A percentile compares a stretch with the other conserved stretches of the same genome.
These are phyloP conservation scores for Diaporthe caulivora DNA, from an alignment of 2,329 filamentous ascomycete genomes.

Conservation along the genomic window DNA sequence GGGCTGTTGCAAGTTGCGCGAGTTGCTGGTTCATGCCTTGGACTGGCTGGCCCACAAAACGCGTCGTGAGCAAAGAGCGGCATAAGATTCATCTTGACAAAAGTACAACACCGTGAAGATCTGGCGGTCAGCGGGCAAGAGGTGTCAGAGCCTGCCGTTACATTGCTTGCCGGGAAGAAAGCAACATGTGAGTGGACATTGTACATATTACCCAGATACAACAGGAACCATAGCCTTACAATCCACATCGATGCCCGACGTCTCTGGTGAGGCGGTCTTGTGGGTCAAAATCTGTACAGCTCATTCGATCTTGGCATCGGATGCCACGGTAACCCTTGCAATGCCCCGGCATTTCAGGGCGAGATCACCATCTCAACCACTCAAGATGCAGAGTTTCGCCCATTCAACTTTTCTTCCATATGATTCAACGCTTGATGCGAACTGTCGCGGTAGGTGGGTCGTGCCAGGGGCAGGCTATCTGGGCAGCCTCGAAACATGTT, in stretches of 20 bases:
- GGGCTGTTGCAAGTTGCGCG: neutral
- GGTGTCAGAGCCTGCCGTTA: neutral
- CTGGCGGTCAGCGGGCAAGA: neutral
- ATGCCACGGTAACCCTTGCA: conserved; percentile 27
- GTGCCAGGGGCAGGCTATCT: neutral
- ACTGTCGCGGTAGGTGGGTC: neutral
- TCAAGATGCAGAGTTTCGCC: neutral
- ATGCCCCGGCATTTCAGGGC: neutral
- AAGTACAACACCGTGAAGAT: conserved; percentile 4
- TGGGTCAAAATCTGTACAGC: conserved; percentile 12
- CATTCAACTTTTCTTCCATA: neutral
- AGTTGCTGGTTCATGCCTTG: neutral
- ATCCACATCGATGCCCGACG: conserved; percentile 31
- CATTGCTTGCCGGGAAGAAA: neutral
- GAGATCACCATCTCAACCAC: neutral
- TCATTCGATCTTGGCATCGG: conserved; percentile 21
- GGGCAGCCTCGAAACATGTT: neutral
- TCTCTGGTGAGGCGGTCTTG: conserved; percentile 28
- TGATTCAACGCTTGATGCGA: conserved; percentile 13
- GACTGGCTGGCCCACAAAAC: neutral
- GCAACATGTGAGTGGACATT: neutral
- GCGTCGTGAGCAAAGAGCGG: conserved; percentile 3
- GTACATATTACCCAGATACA: neutral
- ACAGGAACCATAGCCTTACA: neutral
- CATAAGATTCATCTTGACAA: neutral